A percentile compares a stretch with the other conserved stretches of the same genome.
phyloP scores from a whole-genome alignment of 2,329 filamentous ascomycete genomes.

The Fusarium sororula region DNA sequence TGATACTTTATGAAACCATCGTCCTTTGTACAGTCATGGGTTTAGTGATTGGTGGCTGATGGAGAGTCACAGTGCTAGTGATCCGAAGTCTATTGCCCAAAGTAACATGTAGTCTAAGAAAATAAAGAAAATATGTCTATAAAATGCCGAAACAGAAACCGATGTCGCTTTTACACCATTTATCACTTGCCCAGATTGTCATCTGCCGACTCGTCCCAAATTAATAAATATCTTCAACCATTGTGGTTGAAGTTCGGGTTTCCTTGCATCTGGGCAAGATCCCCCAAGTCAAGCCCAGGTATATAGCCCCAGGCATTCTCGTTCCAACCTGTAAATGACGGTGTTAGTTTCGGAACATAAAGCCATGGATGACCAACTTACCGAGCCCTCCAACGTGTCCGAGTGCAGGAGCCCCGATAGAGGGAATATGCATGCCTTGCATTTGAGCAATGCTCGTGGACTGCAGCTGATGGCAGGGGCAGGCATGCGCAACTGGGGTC shows the following conservation, averaged over 20 bases:
- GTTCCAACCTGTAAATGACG: background rate
- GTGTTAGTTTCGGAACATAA: background rate
- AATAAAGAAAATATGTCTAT: background rate
- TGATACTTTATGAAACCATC: no score
- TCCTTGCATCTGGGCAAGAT: background rate
- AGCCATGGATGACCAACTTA: background rate
- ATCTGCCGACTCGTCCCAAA: background rate
- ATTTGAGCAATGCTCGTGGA: background rate
- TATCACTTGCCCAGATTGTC: no score
- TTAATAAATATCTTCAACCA: background rate
- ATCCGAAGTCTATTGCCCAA: no score
- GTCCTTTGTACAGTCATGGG: background rate
- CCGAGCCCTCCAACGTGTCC: background rate
- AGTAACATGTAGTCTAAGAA: background rate
- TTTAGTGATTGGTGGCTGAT: background rate
- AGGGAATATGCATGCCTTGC: background rate
- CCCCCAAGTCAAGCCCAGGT: background rate
- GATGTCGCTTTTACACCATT: background rate
- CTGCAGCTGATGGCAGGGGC: background rate
- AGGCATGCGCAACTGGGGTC: background rate
- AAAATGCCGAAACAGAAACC: background rate
- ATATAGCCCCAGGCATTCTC: background rate
- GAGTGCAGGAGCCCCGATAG: fast-evolving
- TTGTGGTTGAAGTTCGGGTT: background rate
- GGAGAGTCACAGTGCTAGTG: fast-evolving